Conservation (phyloP, 2,329 filamentous ascomycete genomes). For the Exophiala calicioides region DNA sequence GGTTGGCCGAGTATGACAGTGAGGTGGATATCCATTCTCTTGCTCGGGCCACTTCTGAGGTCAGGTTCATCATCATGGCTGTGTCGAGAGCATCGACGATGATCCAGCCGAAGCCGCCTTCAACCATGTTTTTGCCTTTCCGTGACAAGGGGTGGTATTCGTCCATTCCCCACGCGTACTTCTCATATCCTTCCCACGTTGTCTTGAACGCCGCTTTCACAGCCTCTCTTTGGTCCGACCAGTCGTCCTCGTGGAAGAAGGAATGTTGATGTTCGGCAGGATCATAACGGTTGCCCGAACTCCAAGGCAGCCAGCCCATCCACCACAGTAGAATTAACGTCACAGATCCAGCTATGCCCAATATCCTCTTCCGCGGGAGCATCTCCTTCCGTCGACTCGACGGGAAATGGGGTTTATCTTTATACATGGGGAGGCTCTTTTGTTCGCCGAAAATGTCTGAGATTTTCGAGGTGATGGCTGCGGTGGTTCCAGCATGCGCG, state of each 20-base stretch:
- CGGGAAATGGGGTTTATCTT: conserved; percentile 87
- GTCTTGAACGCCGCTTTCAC: conserved; percentile 88
- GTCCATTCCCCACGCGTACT: conserved; percentile 93
- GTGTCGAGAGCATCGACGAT: conserved; percentile 96
- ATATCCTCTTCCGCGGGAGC: conserved; percentile 65
- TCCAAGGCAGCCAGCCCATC: conserved; percentile 58
- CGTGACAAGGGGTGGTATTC: conserved; percentile 84
- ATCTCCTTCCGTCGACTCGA: conserved; percentile 58
- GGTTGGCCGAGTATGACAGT: conserved; percentile 76
- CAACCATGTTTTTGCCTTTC: conserved; percentile 77
- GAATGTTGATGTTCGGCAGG: conserved; percentile 19
- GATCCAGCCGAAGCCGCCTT: conserved; percentile 92
- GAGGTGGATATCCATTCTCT: conserved; percentile 83
- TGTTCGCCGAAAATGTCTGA: conserved; percentile 64
- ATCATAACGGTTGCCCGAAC: conserved; percentile 12
- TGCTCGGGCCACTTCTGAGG: conserved; percentile 77
- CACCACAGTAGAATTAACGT: conserved; percentile 65
- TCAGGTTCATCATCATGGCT: conserved; percentile 97
- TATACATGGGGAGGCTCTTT: conserved; percentile 86
- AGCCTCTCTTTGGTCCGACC: conserved; percentile 73
- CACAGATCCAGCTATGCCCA: conserved; percentile 57
- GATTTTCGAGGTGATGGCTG: conserved; percentile 62
- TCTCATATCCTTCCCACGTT: conserved; percentile 90
- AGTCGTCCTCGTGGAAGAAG: conserved; percentile 54
- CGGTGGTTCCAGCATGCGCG: conserved; percentile 37